Evolutionary conservation across 2,329 filamentous ascomycete species (phyloP).

Genomic region (Emydomyces testavorans): DNA sequence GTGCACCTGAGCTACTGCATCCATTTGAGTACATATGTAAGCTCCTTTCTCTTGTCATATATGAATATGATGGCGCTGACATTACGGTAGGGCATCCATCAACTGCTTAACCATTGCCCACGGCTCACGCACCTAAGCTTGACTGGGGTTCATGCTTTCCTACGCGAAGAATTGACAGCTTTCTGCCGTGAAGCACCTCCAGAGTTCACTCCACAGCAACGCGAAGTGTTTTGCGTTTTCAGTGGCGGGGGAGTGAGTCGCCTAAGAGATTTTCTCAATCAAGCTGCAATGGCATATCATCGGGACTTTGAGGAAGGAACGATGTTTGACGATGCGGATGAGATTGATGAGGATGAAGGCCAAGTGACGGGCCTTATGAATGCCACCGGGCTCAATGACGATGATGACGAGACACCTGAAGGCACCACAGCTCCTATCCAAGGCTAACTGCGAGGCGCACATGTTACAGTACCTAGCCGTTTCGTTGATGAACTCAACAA

Average conservation of each 20-base stretch:
- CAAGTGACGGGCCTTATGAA: conserved; percentile 34
- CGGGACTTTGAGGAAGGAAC: conserved; percentile 27
- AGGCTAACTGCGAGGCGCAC: neutral
- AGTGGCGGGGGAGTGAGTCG: conserved; percentile 71
- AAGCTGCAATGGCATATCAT: conserved; percentile 25
- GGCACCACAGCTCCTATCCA: neutral
- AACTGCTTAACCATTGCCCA: conserved; percentile 78
- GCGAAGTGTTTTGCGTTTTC: conserved; percentile 94
- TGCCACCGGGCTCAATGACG: conserved; percentile 33
- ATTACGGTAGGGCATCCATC: conserved; percentile 63
- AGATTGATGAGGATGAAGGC: conserved; percentile 34
- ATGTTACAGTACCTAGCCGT: neutral
- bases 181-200: conserved; percentile 79
- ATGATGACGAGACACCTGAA: conserved; percentile 24
- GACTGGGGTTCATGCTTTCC: conserved; percentile 84
- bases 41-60: conserved; percentile 23
- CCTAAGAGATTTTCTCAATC: conserved; percentile 67
- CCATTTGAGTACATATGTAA: conserved; percentile 67
- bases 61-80: neutral
- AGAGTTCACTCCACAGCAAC: conserved; percentile 91
- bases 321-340: conserved; percentile 37
- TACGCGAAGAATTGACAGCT: conserved; percentile 67
- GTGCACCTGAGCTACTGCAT: conserved; percentile 95
- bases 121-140: conserved; percentile 87
- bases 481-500: neutral